Conservation (phyloP, 805 yeast species). For the Metschnikowia continentalis region DNA sequence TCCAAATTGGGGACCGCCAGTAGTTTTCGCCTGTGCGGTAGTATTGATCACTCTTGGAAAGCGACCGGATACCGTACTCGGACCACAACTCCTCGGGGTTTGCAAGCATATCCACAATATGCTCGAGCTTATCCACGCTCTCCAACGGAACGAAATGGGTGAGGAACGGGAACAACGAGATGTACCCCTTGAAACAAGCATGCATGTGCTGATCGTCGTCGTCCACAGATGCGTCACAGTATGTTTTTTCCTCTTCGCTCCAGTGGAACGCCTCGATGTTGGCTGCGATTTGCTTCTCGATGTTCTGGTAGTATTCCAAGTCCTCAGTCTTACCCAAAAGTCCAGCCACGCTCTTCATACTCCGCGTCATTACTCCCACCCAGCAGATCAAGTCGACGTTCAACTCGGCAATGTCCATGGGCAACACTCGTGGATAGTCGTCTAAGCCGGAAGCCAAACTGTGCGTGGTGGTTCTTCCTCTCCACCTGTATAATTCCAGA, state of each 20-base stretch:
- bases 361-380: constrained; percentile 89
- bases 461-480: constrained; percentile 81
- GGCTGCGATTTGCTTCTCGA: constrained; percentile 52
- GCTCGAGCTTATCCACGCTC: constrained; percentile 42
- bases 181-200: constrained; percentile 89
- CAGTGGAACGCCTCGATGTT: constrained; percentile 79
- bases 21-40: constrained; percentile 84
- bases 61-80: constrained; percentile 72
- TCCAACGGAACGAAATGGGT: constrained; percentile 55
- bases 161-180: constrained; percentile 80
- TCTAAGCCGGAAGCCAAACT: constrained; percentile 92
- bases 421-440: constrained; percentile 84
- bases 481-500: constrained; percentile 82
- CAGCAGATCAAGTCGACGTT: constrained; percentile 87
- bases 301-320: constrained; percentile 44
- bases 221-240: constrained; percentile 81
- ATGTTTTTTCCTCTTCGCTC: constrained; percentile 60
- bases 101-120: constrained; percentile 52
- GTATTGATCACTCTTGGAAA: constrained; percentile 59
- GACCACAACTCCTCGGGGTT: constrained; percentile 78
- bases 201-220: constrained; percentile 60
- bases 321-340: constrained; percentile 59
- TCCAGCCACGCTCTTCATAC: constrained; percentile 71
- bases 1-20: constrained; percentile 96
- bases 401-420: constrained; percentile 83